phyloP scores from a whole-genome alignment of 2,329 filamentous ascomycete genomes.

The Stylonectria norvegica region DNA sequence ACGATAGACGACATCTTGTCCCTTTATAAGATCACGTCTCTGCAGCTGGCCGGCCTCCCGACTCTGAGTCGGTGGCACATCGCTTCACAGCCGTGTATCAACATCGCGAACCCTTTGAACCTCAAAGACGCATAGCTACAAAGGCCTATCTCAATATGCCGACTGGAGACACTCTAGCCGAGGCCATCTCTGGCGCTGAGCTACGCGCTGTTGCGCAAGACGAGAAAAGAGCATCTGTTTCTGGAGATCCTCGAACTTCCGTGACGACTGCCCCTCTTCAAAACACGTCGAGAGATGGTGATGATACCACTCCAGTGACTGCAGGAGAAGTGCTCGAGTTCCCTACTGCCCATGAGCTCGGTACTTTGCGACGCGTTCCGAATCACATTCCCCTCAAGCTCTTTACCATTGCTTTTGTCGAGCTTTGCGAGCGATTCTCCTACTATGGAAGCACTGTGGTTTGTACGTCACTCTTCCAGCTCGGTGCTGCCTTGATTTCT shows the following conservation, averaged over 20 bases:
- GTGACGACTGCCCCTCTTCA: conserved; percentile 16
- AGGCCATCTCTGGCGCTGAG: conserved; percentile 32
- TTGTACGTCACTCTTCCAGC: conserved; percentile 47
- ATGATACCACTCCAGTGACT: background rate
- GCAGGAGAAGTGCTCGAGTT: conserved; percentile 10
- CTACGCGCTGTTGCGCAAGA: conserved; percentile 27
- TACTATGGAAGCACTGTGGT: conserved; percentile 67
- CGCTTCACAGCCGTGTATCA: background rate
- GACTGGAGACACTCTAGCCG: conserved; percentile 32
- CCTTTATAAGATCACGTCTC: background rate
- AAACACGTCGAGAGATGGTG: background rate
- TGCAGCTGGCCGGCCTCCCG: too few relatives aligned
- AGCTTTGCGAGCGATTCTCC: conserved; percentile 69
- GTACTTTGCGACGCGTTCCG: conserved; percentile 51
- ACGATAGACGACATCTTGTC: too few relatives aligned
- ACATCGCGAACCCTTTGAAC: conserved; percentile 1
- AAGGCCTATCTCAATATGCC: conserved; percentile 22
- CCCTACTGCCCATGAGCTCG: conserved; percentile 39
- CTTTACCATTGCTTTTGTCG: conserved; percentile 64
- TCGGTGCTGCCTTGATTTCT: background rate
- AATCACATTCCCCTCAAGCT: conserved; percentile 57
- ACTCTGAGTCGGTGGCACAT: conserved; percentile 2
- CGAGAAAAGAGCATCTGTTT: conserved; percentile 28
- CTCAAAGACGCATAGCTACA: too few relatives aligned
- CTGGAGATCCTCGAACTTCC: conserved; percentile 1